These are phyloP conservation scores for Ophiosphaerella narmari DNA, from an alignment of 2,329 filamentous ascomycete genomes.

Conservation along the genomic window DNA sequence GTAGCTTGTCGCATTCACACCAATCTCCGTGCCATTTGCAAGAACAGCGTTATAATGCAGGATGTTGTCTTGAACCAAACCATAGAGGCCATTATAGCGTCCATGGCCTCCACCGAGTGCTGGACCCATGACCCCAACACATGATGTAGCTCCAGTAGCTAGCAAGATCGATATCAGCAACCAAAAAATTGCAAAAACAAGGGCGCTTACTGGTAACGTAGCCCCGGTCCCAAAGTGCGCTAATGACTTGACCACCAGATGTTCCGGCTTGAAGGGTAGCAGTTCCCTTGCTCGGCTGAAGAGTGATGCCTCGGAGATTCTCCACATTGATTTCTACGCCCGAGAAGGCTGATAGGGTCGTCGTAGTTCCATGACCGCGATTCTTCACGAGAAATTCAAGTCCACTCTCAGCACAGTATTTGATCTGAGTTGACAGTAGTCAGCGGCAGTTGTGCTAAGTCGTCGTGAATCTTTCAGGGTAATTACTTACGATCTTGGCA, in stretches of 20 bases:
- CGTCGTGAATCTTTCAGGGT: not conserved
- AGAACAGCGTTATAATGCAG: constrained; percentile 57
- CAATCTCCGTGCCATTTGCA: constrained; percentile 50
- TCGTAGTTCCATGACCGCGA: not conserved
- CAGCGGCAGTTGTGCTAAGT: not conserved
- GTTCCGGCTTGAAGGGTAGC: not conserved
- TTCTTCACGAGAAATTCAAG: not conserved
- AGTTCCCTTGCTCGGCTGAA: not conserved
- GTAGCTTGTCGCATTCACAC: constrained; percentile 34
- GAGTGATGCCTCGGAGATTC: not conserved
- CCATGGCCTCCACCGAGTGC: constrained; percentile 63
- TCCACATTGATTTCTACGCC: constrained; percentile 1
- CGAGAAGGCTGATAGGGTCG: not conserved
- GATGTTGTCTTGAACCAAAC: constrained; percentile 59
- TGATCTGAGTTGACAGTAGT: not conserved
- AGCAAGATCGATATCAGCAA: not conserved
- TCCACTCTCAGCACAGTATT: not conserved
- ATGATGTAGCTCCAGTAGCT: constrained; percentile 51
- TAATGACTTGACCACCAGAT: constrained; percentile 37
- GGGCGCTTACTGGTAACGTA: constrained; percentile 15
- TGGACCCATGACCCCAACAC: constrained; percentile 52
- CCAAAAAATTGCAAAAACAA: not conserved
- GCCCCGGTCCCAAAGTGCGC: constrained; percentile 54
- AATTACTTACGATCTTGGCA: not conserved
- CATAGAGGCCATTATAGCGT: constrained; percentile 57